Base-by-base conservation (phyloP, 1,139 yeast genomes). In the Candida glucosophila region DNA sequence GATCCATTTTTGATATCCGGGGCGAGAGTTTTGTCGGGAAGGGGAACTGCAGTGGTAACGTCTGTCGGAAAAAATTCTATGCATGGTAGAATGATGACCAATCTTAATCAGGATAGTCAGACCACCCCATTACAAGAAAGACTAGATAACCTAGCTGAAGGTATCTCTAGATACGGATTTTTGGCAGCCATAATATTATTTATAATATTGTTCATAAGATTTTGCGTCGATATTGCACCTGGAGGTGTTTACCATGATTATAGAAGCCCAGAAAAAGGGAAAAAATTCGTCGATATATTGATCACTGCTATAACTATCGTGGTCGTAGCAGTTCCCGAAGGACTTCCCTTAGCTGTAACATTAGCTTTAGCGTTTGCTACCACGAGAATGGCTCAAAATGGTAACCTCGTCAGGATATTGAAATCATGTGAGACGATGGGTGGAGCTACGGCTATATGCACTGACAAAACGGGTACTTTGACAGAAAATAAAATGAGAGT, bases 361-460 rank as follows among this genome's bases (percentile, higher is more conserved):
- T 65, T 90, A 27, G 95, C 98, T 0, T 66, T 90, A 41, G 98
- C 98, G 0, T 90, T 90, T 61, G 98, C 98, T 3, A 90, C 98
- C 4, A 88, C 95, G 7, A 72, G 97, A 55, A 90, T 90, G 98
- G 88, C 95, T 14, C 83, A 82, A 50, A 95, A 90, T 51, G 94
- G 94, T 42, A 90, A 90, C 49, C 63, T 90, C 44, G 98, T 90
- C n/a, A 73, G 98, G 42, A 95, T 85, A 5, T 66, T 90, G 40
- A 78, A 77, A 44, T 79, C 95, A 24, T 90, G 98, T 67, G 99
- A 90, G 55, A 90, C 95, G 10, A 90, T 90, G 98, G 98, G 99
- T 25, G 88, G 95, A 23, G 98, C 97, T 3, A 90, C 98, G 9
- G 90, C 96, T 4, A 68, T 90, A 27, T 92, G 98, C 52, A 85